Conservation (phyloP, 192 early-diverging fungal species). For the Coemansia sp. region DNA sequence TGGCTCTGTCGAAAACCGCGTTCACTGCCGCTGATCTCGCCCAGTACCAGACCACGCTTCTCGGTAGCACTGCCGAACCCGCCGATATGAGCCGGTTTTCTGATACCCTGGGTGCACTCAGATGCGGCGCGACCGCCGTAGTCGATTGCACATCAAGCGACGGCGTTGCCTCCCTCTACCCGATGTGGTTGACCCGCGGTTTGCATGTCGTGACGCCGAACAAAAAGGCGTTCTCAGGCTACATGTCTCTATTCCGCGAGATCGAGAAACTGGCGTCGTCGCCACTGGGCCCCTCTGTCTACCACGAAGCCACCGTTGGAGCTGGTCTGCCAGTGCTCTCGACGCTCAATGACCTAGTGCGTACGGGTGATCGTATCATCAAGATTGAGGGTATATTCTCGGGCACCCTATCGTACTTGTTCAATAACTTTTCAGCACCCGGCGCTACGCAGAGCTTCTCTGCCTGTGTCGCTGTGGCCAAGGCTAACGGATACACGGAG, state of each 20-base stretch:
- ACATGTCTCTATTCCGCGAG: conserved; percentile 66
- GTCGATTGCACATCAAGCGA: conserved; percentile 93
- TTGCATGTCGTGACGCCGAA: conserved; percentile 95
- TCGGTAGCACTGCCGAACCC: conserved; percentile 31
- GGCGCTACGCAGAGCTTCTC: conserved; percentile 72
- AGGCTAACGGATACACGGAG: conserved; percentile 94
- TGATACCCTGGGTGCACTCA: conserved; percentile 54
- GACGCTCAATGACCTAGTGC: conserved; percentile 87
- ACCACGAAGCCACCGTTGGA: conserved; percentile 96
- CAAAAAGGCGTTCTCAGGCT: conserved; percentile 94
- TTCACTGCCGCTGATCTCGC: conserved; percentile 51
- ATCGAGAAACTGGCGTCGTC: conserved; percentile 62
- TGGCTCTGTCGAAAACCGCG: conserved; percentile 58
- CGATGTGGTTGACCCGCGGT: conserved; percentile 75
- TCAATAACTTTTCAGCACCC: conserved; percentile 92
- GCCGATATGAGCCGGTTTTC: conserved; percentile 59
- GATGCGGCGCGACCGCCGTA: conserved; percentile 63
- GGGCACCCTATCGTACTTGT: conserved; percentile 96
- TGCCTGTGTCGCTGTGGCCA: conserved; percentile 85
- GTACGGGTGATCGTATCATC: conserved; percentile 88
- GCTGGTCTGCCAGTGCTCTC: conserved; percentile 94
- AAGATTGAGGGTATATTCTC: conserved; percentile 98
- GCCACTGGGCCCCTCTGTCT: conserved; percentile 63
- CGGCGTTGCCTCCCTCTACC: conserved; percentile 77
- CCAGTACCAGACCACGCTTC: conserved; percentile 55